phyloP scores from a whole-genome alignment of 257 asterid species.

The Solanum sitiens region DNA sequence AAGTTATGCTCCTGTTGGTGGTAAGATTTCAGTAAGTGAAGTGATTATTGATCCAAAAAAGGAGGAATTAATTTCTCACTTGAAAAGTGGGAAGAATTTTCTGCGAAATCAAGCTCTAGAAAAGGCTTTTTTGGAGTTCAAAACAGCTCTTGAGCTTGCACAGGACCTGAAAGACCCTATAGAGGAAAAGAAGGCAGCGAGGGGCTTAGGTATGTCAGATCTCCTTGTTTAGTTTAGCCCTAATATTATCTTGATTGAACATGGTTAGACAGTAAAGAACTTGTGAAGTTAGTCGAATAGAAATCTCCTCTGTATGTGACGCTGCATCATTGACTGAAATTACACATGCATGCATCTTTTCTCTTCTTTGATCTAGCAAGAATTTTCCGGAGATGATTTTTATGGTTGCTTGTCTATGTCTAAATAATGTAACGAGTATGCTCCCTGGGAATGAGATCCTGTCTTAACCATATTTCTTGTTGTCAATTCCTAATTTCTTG shows the following conservation, averaged over 20 bases:
- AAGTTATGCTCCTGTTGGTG: constrained; percentile 85
- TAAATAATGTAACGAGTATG: background rate
- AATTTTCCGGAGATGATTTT: background rate
- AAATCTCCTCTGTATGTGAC: background rate
- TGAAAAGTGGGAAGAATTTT: constrained; percentile 76
- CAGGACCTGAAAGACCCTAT: constrained; percentile 60
- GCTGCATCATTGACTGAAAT: background rate
- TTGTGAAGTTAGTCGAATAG: background rate
- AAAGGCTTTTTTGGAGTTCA: constrained; percentile 71
- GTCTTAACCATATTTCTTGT: background rate
- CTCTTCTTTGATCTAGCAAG: background rate
- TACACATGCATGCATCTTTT: background rate
- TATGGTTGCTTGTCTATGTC: background rate
- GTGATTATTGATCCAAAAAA: constrained; percentile 83
- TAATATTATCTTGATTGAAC: background rate
- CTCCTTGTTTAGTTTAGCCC: background rate
- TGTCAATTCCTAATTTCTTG: background rate
- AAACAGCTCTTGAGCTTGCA: constrained; percentile 77
- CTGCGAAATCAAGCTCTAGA: constrained; percentile 81
- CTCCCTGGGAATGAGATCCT: background rate
- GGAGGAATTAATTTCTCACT: constrained; percentile 56
- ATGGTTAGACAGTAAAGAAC: background rate
- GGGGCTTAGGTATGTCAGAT: constrained; percentile 73
- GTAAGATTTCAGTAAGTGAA: constrained; percentile 63
- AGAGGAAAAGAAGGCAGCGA: constrained; percentile 96